Evolutionary conservation across 1,139 yeast species (phyloP).

Genomic region (Lodderomyces oxycetoniae): DNA sequence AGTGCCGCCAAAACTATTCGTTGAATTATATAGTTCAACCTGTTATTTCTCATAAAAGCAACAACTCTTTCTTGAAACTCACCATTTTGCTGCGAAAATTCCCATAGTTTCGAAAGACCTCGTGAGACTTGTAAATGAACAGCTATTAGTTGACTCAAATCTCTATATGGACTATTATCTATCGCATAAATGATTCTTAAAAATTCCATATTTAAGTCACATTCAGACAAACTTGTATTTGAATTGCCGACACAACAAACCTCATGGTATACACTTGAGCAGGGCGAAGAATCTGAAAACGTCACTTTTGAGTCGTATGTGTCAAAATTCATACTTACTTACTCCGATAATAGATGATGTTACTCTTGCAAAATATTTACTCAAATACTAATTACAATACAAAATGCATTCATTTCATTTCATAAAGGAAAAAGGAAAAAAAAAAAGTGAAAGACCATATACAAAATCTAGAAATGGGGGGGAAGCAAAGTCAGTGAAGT

Average conservation of each 20-base stretch:
- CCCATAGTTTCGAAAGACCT: background rate
- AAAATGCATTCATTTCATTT: slow-evolving; percentile 7
- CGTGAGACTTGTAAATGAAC: background rate
- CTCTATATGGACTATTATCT: slow-evolving; percentile 8
- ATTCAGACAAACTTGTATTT: no score
- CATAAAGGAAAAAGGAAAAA: slow-evolving; percentile 8
- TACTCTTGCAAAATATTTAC: slow-evolving; percentile 2
- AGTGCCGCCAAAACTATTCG: background rate
- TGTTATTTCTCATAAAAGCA: slow-evolving; percentile 4
- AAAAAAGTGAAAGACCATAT: background rate
- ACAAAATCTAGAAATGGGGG: no score
- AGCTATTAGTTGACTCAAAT: slow-evolving; percentile 1
- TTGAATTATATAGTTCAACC: slow-evolving; percentile 3
- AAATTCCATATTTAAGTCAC: slow-evolving; percentile 3
- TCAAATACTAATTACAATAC: background rate
- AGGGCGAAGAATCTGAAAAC: background rate
- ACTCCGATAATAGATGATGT: no score
- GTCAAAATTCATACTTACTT: no score
- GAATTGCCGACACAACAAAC: background rate
- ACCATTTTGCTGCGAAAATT: background rate
- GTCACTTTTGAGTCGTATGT: slow-evolving; percentile 1
- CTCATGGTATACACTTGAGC: no score
- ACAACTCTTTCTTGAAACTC: slow-evolving; percentile 1
- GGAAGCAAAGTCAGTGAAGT: no score
- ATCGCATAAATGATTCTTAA: slow-evolving; percentile 8